These are phyloP conservation scores for Dactylorhiza incarnata DNA, from an alignment of 106 monocot species.

Conservation along the genomic window DNA sequence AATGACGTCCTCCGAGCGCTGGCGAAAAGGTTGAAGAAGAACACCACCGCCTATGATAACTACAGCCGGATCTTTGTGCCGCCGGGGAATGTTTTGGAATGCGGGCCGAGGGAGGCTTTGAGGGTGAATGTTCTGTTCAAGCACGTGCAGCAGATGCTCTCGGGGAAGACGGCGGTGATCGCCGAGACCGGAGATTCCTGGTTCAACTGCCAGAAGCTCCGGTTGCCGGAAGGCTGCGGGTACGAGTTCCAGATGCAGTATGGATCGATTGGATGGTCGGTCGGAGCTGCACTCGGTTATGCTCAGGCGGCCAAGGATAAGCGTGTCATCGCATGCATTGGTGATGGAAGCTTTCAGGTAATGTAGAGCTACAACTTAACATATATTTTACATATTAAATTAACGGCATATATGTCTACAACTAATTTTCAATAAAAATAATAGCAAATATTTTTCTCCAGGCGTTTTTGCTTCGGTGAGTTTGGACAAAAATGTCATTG, in stretches of 20 bases:
- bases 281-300: conserved; percentile 85
- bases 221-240: too few species aligned
- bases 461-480: too few species aligned
- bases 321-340: conserved; percentile 75
- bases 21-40: too few species aligned
- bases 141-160: conserved; percentile 51
- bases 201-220: conserved; percentile 77
- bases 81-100: conserved; percentile 24
- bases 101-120: conserved; percentile 34
- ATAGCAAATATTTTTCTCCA: too few species aligned
- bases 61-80: conserved; percentile 50
- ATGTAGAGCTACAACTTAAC: too few species aligned
- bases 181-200: conserved; percentile 67
- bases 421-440: too few species aligned
- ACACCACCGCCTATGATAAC: too few species aligned
- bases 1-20: too few species aligned
- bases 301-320: conserved; percentile 73
- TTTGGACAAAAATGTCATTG: too few species aligned
- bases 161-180: conserved; percentile 35
- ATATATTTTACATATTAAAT: too few species aligned
- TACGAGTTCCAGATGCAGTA: conserved; percentile 94
- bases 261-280: conserved; percentile 86
- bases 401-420: too few species aligned
- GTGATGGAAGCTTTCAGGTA: conserved; percentile 93
- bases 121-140: conserved; percentile 54